Conservation (phyloP, 2,329 filamentous ascomycete genomes). For the Alternaria tenuissima region DNA sequence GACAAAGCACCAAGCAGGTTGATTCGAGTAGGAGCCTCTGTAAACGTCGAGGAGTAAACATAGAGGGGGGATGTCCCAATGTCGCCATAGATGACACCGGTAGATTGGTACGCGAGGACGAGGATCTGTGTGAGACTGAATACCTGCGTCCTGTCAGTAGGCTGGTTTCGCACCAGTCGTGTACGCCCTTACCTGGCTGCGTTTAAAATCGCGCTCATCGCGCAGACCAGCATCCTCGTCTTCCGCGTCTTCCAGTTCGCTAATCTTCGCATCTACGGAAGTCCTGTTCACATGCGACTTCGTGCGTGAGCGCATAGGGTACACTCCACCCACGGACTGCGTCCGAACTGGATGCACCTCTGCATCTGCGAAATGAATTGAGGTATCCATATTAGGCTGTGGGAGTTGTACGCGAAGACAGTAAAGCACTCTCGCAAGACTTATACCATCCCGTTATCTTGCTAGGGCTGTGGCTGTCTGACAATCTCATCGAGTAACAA, state of each 20-base stretch:
- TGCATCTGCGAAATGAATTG: slow-evolving; percentile 34
- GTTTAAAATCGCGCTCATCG: slow-evolving; percentile 42
- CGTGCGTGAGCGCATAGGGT: slow-evolving; percentile 32
- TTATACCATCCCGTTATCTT: slow-evolving; percentile 27
- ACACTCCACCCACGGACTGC: slow-evolving; percentile 34
- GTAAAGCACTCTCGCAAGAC: slow-evolving; percentile 16
- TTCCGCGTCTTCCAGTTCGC: slow-evolving; percentile 36
- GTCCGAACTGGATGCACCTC: slow-evolving; percentile 17
- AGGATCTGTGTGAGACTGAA: slow-evolving; percentile 41
- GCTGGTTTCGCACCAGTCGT: background rate
- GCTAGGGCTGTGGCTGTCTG: slow-evolving; percentile 11
- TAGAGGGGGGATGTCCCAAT: slow-evolving; percentile 75
- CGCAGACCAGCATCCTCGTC: slow-evolving; percentile 46
- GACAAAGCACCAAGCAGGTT: slow-evolving; percentile 72
- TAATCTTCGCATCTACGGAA: slow-evolving; percentile 71
- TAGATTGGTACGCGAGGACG: slow-evolving; percentile 66
- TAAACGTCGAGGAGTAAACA: slow-evolving; percentile 74
- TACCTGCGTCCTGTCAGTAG: slow-evolving; percentile 29
- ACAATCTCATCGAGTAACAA: slow-evolving; percentile 35
- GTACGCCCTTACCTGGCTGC: slow-evolving; percentile 34
- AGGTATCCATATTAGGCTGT: slow-evolving; percentile 30
- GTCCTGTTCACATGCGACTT: slow-evolving; percentile 25
- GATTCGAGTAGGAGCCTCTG: slow-evolving; percentile 57
- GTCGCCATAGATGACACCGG: slow-evolving; percentile 74
- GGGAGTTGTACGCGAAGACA: slow-evolving; percentile 2